Base-by-base conservation (phyloP, 139 green algal genomes). In the Haematococcus lacustris region DNA sequence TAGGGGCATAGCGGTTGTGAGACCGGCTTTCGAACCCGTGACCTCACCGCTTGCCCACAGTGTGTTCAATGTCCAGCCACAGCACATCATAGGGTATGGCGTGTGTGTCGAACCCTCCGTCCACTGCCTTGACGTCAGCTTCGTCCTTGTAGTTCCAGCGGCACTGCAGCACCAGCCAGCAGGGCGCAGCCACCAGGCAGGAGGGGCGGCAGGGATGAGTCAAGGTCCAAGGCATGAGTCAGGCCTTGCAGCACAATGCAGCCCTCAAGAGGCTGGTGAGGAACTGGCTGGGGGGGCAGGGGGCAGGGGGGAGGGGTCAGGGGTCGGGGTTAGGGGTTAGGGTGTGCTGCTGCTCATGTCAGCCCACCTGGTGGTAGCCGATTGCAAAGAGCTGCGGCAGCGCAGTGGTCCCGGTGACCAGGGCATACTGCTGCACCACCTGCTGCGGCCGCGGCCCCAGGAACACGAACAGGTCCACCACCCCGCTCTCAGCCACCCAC, bases 21-120 rank as follows among this genome's bases (percentile, higher is more conserved):
- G n/a, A n/a, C n/a, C n/a, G n/a, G n/a, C n/a, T n/a, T n/a, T n/a
- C n/a, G n/a, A n/a, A n/a, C n/a, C n/a, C n/a, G n/a, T n/a, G n/a
- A n/a, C n/a, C 51, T n/a, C 68, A 85, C 82, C 86, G 63, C 82
- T 98, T 98, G 72, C 91, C 94, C 76, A 98, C 87, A 39, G 95
- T 98, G 87, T 99, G 94, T 86, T 99, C 96, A 68, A 99, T 99
- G 85, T 99, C 96, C 38, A 99, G 92, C 96, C 96, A 99, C 50
- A 99, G 76, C 51, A 98, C 94, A 73, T 99, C 96, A 68, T 97
- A 98, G 2, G 96, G 96, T 39, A 99, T 98, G 70, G 88, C 87
- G 73, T 97, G 85, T 38, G 85, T 61, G 75, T 97, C 93, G 76
- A 97, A 97, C 32, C 86, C 87, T 3, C 79, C 82, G 75, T 97